Base-by-base conservation (phyloP, 805 yeast genomes). In the Candida ortonii region DNA sequence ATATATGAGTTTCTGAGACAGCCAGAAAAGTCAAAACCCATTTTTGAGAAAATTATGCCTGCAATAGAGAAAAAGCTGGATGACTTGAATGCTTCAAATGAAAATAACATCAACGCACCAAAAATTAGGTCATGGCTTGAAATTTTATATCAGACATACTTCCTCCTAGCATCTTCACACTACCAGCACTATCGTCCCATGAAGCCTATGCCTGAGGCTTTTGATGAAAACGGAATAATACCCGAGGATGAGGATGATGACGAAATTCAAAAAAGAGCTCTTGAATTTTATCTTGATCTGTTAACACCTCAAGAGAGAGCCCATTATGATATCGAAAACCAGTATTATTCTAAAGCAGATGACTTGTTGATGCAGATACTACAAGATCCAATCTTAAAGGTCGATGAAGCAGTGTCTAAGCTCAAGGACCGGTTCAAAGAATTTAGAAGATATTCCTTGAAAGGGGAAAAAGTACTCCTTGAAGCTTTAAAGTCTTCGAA, bases 141-240 rank as follows among this genome's bases (percentile, higher is more conserved):
- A 32, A 50, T 77, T 8, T 59, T 85, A 11, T 97, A 93, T 54
- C 79, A 89, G 33, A 70, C 81, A 27, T 82, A 76, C 51, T 90
- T 89, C 52, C 75, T 87, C 42, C 64, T 84, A 16, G 97, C 86
- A 0, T 76, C 88, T 2, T 74, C 84, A 0, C 75, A 82, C 50
- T 84, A 70, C 44, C 89, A 82, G 47, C 52, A 67, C 21, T 65
- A 67, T 27, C 52, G 62, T 9, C 70, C 67, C 6, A 57, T 59
- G 49, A 47, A 52, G 14, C 52, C 53, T 4, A 38, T 59, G 24
- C 56, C 59, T 8, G 57, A 59, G 27, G 50, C 44, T 5, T 57
- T 59, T 38, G 60, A 62, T 25, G 59, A 57, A 18, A 46, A 56
- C 14, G 43, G 53, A 28, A 7, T 34, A 17, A 15, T 49, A 33